phyloP scores from a whole-genome alignment of 2,329 filamentous ascomycete genomes.

The Elsinoe arachidis region DNA sequence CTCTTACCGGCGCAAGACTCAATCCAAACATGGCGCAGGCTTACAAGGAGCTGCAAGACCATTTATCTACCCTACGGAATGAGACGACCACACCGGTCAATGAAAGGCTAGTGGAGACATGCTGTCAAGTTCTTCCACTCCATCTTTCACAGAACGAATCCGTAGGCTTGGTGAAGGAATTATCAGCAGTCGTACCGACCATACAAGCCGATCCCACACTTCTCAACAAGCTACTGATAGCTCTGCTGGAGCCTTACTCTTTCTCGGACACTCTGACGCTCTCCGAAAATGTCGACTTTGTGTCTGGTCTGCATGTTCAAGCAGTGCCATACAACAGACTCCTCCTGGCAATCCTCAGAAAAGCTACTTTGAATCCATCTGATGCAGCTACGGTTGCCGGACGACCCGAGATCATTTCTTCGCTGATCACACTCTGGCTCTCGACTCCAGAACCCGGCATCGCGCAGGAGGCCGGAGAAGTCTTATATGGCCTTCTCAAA shows the following conservation, averaged over 20 bases:
- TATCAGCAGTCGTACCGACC: slow-evolving; percentile 43
- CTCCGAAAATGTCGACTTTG: slow-evolving; percentile 44
- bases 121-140: slow-evolving; percentile 37
- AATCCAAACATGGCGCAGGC: neutral
- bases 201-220: slow-evolving; percentile 52
- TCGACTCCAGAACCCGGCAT: slow-evolving; percentile 47
- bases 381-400: slow-evolving; percentile 52
- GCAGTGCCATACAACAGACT: slow-evolving; percentile 46
- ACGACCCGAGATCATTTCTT: slow-evolving; percentile 45
- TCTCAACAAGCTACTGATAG: slow-evolving; percentile 44
- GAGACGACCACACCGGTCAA: slow-evolving; percentile 41
- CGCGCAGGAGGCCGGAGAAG: slow-evolving; percentile 44
- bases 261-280: slow-evolving; percentile 43
- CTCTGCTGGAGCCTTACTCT: slow-evolving; percentile 40
- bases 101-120: slow-evolving; percentile 41
- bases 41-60: slow-evolving; percentile 26
- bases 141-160: slow-evolving; percentile 28
- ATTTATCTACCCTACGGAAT: slow-evolving; percentile 37
- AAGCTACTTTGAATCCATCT: slow-evolving; percentile 42
- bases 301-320: slow-evolving; percentile 44
- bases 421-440: slow-evolving; percentile 51
- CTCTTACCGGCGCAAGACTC: neutral
- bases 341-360: slow-evolving; percentile 47
- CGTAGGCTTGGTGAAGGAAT: slow-evolving; percentile 33
- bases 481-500: slow-evolving; percentile 45